Evolutionary conservation across 768 basidiomycete genomes (phyloP).

Genomic region (Suillus subluteus): DNA sequence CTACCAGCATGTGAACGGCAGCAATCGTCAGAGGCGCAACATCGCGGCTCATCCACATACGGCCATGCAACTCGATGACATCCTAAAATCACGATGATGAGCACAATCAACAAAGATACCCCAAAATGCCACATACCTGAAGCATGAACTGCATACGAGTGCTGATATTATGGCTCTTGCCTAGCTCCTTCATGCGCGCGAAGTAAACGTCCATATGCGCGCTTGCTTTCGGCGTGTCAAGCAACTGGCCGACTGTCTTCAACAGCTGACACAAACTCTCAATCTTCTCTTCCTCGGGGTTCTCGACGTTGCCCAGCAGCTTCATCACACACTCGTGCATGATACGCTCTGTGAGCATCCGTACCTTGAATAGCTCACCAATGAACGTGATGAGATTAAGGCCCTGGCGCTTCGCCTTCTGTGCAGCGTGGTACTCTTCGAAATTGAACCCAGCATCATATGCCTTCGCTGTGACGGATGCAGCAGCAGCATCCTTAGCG

Average conservation of each 20-base stretch:
- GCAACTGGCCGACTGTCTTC: slow-evolving; percentile 80
- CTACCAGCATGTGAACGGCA: slow-evolving; percentile 82
- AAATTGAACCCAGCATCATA: slow-evolving; percentile 83
- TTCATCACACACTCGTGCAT: slow-evolving; percentile 99
- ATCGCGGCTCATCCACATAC: slow-evolving; percentile 79
- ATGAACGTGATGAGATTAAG: slow-evolving; percentile 98
- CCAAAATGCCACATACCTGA: slow-evolving; percentile 59
- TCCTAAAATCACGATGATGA: slow-evolving; percentile 54
- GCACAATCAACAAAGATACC: slow-evolving; percentile 7
- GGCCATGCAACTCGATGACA: slow-evolving; percentile 83
- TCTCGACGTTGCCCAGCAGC: slow-evolving; percentile 88
- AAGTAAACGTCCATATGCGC: slow-evolving; percentile 95
- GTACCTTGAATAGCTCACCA: slow-evolving; percentile 98
- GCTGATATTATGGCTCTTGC: slow-evolving; percentile 72
- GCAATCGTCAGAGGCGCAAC: slow-evolving; percentile 88
- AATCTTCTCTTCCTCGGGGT: slow-evolving; percentile 97
- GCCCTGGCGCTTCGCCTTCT: slow-evolving; percentile 97
- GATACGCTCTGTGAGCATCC: slow-evolving; percentile 96
- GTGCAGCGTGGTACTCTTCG: slow-evolving; percentile 94
- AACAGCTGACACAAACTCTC: slow-evolving; percentile 94
- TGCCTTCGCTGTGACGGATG: slow-evolving; percentile 84
- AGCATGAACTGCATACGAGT: slow-evolving; percentile 96
- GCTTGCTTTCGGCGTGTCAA: slow-evolving; percentile 82
- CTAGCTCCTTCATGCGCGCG: slow-evolving; percentile 82
- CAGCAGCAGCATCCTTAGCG: slow-evolving; percentile 82